Conservation (phyloP, 345 rosid species). For the Hibiscus mutabilis region DNA sequence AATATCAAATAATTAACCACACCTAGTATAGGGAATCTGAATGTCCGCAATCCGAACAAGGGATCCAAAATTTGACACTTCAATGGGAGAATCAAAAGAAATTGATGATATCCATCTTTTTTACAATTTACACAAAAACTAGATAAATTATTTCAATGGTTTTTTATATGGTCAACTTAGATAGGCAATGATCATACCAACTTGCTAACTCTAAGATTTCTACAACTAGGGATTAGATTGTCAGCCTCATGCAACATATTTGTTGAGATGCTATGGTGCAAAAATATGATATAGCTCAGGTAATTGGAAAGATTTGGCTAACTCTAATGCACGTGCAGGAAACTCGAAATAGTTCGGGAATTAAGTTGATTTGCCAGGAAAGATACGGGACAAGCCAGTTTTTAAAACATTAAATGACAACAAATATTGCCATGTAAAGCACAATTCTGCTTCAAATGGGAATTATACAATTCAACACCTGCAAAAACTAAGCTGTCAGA, state of each 20-base stretch:
- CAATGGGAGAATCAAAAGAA: neutral
- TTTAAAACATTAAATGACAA: no score
- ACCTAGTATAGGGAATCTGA: neutral
- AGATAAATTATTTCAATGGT: neutral
- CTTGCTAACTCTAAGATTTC: no score
- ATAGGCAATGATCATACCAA: no score
- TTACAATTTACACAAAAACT: neutral
- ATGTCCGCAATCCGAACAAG: neutral
- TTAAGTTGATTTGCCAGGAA: neutral
- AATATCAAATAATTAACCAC: neutral
- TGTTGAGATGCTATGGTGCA: no score
- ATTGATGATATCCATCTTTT: neutral
- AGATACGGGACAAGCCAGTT: neutral
- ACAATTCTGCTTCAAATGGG: neutral
- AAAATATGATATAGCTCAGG: no score
- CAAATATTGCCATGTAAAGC: neutral
- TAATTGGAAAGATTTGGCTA: no score
- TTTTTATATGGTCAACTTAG: neutral
- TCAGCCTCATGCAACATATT: no score
- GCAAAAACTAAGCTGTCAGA: no score
- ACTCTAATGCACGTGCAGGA: no score
- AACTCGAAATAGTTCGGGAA: neutral
- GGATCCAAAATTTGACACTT: neutral
- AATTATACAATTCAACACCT: no score
- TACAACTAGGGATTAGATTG: no score